Evolutionary conservation across 495 filamentous ascomycete species (phyloP).

Genomic region (Podospora anserina): DNA sequence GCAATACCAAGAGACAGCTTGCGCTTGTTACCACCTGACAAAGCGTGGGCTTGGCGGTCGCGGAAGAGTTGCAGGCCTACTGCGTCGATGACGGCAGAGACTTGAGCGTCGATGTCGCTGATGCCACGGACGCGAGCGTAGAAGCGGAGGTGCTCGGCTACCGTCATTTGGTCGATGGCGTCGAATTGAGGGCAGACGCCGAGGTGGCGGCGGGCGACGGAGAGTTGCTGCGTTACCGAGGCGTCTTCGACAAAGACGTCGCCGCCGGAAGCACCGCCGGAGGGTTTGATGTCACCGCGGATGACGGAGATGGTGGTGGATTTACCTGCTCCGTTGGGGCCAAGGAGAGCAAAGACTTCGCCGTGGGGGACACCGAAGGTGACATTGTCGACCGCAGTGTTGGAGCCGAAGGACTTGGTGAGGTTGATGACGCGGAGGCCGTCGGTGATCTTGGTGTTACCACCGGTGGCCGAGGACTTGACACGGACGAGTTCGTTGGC

Average conservation of each 20-base stretch:
- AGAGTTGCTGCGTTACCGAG: constrained; percentile 61
- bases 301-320: constrained; percentile 80
- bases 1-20: constrained; percentile 67
- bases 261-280: constrained; percentile 42
- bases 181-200: constrained; percentile 79
- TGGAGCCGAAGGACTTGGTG: constrained; percentile 69
- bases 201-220: constrained; percentile 63
- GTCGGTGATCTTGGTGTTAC: constrained; percentile 51
- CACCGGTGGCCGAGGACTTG: constrained; percentile 38
- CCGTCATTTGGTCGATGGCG: constrained; percentile 66
- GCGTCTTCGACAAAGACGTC: constrained; percentile 74
- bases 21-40: constrained; percentile 64
- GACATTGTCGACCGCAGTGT: constrained; percentile 74
- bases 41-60: constrained; percentile 58
- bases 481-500: constrained; percentile 46
- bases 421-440: constrained; percentile 73
- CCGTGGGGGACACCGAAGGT: constrained; percentile 73
- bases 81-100: constrained; percentile 54
- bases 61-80: constrained; percentile 59
- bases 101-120: constrained; percentile 59
- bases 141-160: constrained; percentile 67
- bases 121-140: constrained; percentile 72
- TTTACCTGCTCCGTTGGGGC: constrained; percentile 87
- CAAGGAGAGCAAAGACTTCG: constrained; percentile 81
- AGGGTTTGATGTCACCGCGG: constrained; percentile 73